Evolutionary conservation across 2,329 filamentous ascomycete species (phyloP).

Genomic region (Aspergillus hiratsukae): DNA sequence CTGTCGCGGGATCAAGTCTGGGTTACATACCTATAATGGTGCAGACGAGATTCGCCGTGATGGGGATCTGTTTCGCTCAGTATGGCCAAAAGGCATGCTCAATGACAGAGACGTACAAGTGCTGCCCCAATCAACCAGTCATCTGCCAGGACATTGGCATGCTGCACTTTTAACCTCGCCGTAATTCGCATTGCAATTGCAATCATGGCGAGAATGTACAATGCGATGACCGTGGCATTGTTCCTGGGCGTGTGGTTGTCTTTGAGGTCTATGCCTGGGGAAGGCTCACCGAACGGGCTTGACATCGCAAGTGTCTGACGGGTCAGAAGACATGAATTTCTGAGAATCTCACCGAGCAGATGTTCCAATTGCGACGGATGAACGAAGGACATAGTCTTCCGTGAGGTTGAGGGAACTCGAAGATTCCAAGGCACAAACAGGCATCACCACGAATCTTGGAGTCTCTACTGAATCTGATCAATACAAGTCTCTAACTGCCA

Average conservation of each 20-base stretch:
- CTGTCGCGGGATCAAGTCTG: too few species aligned
- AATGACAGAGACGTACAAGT: background rate
- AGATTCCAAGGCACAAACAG: too few species aligned
- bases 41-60: background rate
- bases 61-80: background rate
- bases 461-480: too few species aligned
- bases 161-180: background rate
- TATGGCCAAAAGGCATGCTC: background rate
- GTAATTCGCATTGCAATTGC: conserved; percentile 1
- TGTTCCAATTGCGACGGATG: too few species aligned
- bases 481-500: too few species aligned
- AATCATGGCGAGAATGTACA: background rate
- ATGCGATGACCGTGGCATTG: conserved; percentile 1
- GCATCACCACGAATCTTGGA: too few species aligned
- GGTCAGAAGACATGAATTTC: too few species aligned
- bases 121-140: conserved; percentile 3
- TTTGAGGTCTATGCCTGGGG: background rate
- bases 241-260: background rate
- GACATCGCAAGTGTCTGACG: background rate
- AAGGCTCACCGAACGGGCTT: background rate
- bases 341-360: too few species aligned
- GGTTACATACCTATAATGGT: conserved; percentile 5
- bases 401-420: too few species aligned
- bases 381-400: too few species aligned
- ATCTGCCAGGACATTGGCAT: conserved; percentile 1